Conservation (phyloP, 225 moss, liverwort and hornwort species). For the Antitrichia curtipendula region DNA sequence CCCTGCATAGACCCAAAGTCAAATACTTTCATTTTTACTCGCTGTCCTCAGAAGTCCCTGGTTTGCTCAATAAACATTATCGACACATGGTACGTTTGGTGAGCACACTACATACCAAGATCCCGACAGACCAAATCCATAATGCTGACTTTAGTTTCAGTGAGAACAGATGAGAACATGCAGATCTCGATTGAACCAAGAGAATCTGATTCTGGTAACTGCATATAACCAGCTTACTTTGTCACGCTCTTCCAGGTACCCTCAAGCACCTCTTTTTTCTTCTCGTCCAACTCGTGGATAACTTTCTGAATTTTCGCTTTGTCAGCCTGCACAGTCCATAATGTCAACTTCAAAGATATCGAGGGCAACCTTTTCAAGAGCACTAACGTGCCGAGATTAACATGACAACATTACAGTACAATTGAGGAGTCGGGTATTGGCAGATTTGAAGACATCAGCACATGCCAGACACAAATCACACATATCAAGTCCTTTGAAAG, state of each 20-base stretch:
- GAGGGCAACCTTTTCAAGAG: background rate
- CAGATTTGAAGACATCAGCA: background rate
- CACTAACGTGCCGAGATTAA: background rate
- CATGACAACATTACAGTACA: background rate
- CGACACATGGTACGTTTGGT: background rate
- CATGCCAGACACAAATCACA: background rate
- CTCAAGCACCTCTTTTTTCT: constrained; percentile 74
- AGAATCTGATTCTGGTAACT: background rate
- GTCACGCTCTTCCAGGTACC: constrained; percentile 83
- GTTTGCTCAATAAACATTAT: background rate
- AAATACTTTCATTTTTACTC: background rate
- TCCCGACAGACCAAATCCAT: background rate
- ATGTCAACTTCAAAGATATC: background rate
- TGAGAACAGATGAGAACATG: background rate
- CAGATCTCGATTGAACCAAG: background rate
- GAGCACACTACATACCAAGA: background rate
- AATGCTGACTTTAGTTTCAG: background rate
- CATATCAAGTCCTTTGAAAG: background rate
- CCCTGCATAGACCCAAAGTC: constrained; percentile 25
- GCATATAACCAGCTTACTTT: constrained; percentile 21
- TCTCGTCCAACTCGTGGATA: constrained; percentile 92
- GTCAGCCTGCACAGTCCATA: constrained; percentile 52
- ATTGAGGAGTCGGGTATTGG: background rate
- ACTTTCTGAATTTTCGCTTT: constrained; percentile 92
- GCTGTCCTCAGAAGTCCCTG: background rate